Evolutionary conservation across 2,329 filamentous ascomycete genomes (phyloP), one percentile per base, ranked within the genome.

Genomic region (Pseudomassariella vexata): DNA sequence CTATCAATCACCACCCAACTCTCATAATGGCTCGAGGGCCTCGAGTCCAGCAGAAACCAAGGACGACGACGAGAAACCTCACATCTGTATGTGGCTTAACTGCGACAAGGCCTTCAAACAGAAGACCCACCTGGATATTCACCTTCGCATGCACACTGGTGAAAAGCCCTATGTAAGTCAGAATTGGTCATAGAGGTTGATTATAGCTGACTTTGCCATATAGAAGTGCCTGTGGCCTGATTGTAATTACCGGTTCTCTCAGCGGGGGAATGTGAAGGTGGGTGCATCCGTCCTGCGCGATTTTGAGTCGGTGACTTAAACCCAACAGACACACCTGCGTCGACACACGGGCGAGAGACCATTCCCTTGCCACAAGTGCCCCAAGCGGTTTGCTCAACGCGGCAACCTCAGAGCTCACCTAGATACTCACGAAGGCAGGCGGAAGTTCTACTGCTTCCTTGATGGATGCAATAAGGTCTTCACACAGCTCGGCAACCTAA

Each of bases 81-180:
- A 90, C 55, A 63, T 73, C 12, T 98, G 92, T 60, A 73, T 70
- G 14, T 70, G 87, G 23, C 72, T 78, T 6, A 76, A 76, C 24
- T 96, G 90, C 57, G 68, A 70, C 46, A 94, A 92, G 65, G 78
- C 73, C 40, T 96, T 95, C 57, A 78, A 77, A 38, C 90, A 96
- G 53, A 94, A 90, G 62, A 95, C 89, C 2, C 90, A 96, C 48
- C 71, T 95, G 9, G 84, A 92, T 39, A 95, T 94, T 29, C 92
- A 98, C 56, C 79, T 76, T 27, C 75, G 89, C 42, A 82, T 84
- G 5, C 92, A 98, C 58, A 95, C 86, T 3, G 92, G 92, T 11
- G 79, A 84, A 33, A 92, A 88, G 55, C 90, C 90, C 38, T 95
- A 90, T 55, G 83, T 94, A 65, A 68, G 85, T 66, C 19, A n/a